These are phyloP conservation scores for Lophium mytilinum DNA, from an alignment of 495 filamentous ascomycete species.

Conservation along the genomic window DNA sequence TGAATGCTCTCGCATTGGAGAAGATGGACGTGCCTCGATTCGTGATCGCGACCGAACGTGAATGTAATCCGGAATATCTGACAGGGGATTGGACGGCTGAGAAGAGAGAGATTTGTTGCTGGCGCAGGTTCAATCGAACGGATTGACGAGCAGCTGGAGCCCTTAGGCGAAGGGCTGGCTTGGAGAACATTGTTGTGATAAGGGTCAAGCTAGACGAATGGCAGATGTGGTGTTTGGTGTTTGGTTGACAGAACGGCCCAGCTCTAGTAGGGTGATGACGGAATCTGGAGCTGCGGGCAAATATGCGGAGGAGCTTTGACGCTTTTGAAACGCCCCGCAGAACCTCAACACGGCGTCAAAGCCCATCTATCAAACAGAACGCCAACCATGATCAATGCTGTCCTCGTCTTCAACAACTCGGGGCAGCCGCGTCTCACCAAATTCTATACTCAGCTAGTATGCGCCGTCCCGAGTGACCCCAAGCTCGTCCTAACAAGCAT, in stretches of 20 bases:
- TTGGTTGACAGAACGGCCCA: too few relatives aligned
- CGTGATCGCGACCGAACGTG: too few relatives aligned
- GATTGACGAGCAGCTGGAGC: constrained; percentile 9
- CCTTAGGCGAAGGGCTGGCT: constrained; percentile 4
- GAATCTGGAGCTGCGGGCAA: too few relatives aligned
- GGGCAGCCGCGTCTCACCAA: constrained; percentile 95
- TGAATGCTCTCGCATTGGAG: constrained; percentile 6
- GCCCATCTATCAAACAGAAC: too few relatives aligned
- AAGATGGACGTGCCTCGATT: too few relatives aligned
- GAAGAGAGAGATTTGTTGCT: background rate
- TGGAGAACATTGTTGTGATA: constrained; percentile 6
- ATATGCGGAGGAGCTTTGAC: too few relatives aligned
- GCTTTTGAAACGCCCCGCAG: too few relatives aligned
- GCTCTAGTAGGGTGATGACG: too few relatives aligned
- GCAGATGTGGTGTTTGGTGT: too few relatives aligned
- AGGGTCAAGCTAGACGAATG: background rate
- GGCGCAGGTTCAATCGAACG: background rate
- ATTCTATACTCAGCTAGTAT: constrained; percentile 96
- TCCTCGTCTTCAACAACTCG: constrained; percentile 97
- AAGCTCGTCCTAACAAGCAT: constrained; percentile 9
- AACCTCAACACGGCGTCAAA: too few relatives aligned
- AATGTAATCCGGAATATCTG: too few relatives aligned
- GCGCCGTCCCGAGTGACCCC: constrained; percentile 18
- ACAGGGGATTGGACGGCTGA: background rate
- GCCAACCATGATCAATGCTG: constrained; percentile 85